Percentiles rank a stretch among this genome's conserved stretches.
These are phyloP conservation scores for Venturia carpophila DNA, from an alignment of 2,329 filamentous ascomycete genomes.

Conservation along the genomic window DNA sequence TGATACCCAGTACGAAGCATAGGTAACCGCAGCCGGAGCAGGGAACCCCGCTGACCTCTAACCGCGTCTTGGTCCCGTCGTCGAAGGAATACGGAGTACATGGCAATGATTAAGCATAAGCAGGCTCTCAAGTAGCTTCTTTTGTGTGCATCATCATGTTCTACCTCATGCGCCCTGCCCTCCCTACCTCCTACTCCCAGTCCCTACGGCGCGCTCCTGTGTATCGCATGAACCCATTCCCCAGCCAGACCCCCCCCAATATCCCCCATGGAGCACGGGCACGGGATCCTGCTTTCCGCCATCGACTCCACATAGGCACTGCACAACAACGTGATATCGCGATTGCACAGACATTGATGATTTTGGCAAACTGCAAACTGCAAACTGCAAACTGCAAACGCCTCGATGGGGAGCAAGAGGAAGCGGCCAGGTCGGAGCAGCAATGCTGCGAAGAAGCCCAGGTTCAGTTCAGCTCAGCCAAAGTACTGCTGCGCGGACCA, in stretches of 20 bases:
- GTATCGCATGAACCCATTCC: background rate
- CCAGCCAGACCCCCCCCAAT: too few relatives aligned
- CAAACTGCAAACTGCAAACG: background rate
- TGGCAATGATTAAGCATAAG: too few relatives aligned
- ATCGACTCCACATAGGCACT: background rate
- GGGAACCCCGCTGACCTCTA: background rate
- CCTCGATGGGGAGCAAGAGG: slow-evolving; percentile 15
- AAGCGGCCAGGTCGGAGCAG: slow-evolving; percentile 10
- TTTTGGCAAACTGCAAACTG: background rate
- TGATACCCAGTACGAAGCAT: background rate
- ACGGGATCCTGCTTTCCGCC: background rate
- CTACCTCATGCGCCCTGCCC: too few relatives aligned
- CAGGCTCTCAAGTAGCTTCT: too few relatives aligned
- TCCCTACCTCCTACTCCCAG: too few relatives aligned
- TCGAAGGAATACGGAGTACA: background rate
- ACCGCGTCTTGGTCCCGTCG: background rate
- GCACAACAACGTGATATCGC: background rate
- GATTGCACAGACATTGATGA: background rate
- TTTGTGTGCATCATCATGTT: too few relatives aligned
- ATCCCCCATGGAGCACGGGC: too few relatives aligned
- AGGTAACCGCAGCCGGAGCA: background rate
- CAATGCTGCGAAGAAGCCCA: slow-evolving; percentile 5
- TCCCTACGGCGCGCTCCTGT: too few relatives aligned
- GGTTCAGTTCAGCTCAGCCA: background rate
- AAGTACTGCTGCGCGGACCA: slow-evolving; percentile 34